Evolutionary conservation across 192 early-diverging fungal genomes (phyloP), one percentile per base, ranked within the genome.

Genomic region (Entophlyctis luteolus): DNA sequence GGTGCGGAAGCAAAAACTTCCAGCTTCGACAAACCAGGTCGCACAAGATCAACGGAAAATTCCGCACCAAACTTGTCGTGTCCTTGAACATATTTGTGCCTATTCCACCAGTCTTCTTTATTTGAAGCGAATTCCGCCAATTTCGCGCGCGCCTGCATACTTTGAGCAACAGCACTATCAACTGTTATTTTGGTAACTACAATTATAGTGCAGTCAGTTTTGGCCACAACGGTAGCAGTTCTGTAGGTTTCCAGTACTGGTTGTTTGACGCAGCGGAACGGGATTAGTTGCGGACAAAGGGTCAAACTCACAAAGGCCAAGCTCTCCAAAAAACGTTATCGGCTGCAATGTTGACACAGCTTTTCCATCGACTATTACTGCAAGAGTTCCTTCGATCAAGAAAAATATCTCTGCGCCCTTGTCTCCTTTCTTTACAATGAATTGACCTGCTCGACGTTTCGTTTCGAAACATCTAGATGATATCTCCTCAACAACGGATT

Each of bases 361-460:
- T 33, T 50, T 46, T 31, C 35, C 33, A 25, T 67, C 57, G 20
- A 45, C 58, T 33, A 76, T 59, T 28, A 80, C 60, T n/a, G 59
- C 12, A n/a, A 75, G 75, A 6, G 62, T 39, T 12, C 78, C 78
- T 49, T 71, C 58, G 6, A 49, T 50, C 3, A 80, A 23, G 55
- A 80, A 77, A 46, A 69, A 80, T 5, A 80, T 75, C 39, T 80
- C 78, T 1, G 71, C 72, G 4, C 72, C 75, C 50, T 62, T 65
- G 25, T 79, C 78, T 4, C 78, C 78, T 48, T 79, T 75, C 3
- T 50, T 31, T 0, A 79, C 62, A 23, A 79, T 75, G 8, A 52
- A n/a, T 35, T 78, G 68, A 8, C 75, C 74, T 18, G 59, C 8
- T 27, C 28, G 49, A 16, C 72, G 70, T 8, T 35, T 33, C 69